Base-by-base conservation (phyloP, 441 rosid genomes). In the Croton laevigatus region DNA sequence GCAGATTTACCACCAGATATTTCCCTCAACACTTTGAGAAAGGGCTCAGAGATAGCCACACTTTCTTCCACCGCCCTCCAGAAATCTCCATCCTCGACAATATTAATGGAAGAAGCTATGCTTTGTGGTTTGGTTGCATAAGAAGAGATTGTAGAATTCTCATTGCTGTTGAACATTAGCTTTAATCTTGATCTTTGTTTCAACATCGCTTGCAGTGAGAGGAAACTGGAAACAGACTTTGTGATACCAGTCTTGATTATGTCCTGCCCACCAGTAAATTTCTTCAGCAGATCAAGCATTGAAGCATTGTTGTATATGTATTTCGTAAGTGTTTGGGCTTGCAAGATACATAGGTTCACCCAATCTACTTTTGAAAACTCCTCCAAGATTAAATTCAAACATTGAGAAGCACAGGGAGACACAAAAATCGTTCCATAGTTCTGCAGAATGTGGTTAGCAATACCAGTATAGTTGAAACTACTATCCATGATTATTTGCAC, bases 41-140 rank as follows among this genome's bases (percentile, higher is more conserved):
- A 87, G 62, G 97, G 97, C 82, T 92, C 97, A 1, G 93, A 88
- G 61, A 92, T 85, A 70, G 97, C 97, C 27, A 92, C 97, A 54
- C 90, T 77, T 74, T 92, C 97, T 76, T 88, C 96, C 71, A 83
- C 82, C 32, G 94, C 87, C 78, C 88, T 87, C 94, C 97, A 90
- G 65, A 90, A 92, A 44, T 90, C 94, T 52, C 71, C 88, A 60
- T 90, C 94, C 76, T 90, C 93, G 7, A 88, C 75, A 54, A 88
- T 84, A 68, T 78, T 66, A 34, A 84, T 72, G 68, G 88, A 87
- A 70, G 88, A 87, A 42, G 86, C 76, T 58, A 83, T 74, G 81
- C 81, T 87, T 72, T 86, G 89, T 65, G 91, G 82, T 78, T 89
- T 91, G 71, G 55, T 89, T 51, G 89, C 69, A 69, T 86, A 81